A percentile compares a stretch with the other conserved stretches of the same genome.
Conservation (phyloP, 202 grass and related monocot species). For the Musa balbisiana region DNA sequence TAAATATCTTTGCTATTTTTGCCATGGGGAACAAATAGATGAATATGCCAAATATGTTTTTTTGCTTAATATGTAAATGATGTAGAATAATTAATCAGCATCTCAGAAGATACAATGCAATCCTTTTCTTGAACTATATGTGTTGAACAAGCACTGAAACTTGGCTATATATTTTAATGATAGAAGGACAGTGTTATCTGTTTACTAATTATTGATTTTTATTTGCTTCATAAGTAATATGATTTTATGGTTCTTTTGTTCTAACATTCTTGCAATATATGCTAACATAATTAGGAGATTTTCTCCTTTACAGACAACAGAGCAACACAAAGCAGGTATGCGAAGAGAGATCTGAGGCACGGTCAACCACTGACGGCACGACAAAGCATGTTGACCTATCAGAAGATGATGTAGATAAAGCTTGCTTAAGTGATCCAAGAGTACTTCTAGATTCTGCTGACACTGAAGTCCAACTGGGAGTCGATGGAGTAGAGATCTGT, state of each 20-base stretch:
- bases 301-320: constrained; percentile 48
- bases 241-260: background rate
- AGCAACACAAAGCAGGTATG: constrained; percentile 55
- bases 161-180: no score
- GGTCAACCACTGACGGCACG: constrained; percentile 43
- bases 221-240: background rate
- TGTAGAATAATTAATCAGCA: no score
- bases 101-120: no score
- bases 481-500: constrained; percentile 58
- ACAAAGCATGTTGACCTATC: constrained; percentile 79
- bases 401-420: constrained; percentile 91
- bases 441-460: constrained; percentile 43
- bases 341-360: constrained; percentile 71
- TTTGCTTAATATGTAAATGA: no score
- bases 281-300: background rate
- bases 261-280: background rate
- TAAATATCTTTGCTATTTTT: background rate
- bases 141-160: no score
- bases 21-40: background rate
- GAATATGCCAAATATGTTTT: no score
- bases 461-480: constrained; percentile 45
- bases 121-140: no score
- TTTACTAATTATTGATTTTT: background rate
- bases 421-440: constrained; percentile 61
- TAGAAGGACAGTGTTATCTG: no score